phyloP scores from a whole-genome alignment of 2,329 filamentous ascomycete species.

The Pochonia chlamydosporia region DNA sequence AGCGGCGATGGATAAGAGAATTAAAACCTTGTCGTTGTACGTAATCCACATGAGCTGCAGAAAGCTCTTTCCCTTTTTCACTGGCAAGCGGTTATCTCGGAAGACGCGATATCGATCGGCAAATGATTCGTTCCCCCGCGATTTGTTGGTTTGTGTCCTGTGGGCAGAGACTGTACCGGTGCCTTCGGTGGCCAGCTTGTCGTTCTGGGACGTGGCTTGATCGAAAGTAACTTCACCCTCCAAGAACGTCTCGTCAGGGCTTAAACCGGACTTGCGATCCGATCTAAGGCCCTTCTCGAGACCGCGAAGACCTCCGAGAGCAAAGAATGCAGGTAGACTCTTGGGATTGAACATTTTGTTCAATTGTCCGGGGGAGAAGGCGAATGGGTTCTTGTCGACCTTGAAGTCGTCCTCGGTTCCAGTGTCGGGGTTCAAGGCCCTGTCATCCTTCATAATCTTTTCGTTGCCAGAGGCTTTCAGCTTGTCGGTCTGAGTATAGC shows the following conservation, averaged over 20 bases:
- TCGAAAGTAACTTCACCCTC: constrained; percentile 65
- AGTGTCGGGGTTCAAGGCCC: constrained; percentile 69
- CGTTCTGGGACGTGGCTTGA: constrained; percentile 48
- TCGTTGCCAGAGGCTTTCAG: constrained; percentile 37
- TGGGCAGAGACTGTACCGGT: constrained; percentile 1
- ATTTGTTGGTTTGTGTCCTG: constrained; percentile 6
- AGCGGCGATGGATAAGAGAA: constrained; percentile 65
- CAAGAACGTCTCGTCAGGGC: constrained; percentile 64
- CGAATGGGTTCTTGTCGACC: constrained; percentile 76
- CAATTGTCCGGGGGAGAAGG: constrained; percentile 76
- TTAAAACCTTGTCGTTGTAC: constrained; percentile 77
- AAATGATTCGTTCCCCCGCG: constrained; percentile 33
- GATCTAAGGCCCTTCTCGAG: constrained; percentile 74
- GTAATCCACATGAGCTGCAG: constrained; percentile 75
- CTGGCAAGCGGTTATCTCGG: constrained; percentile 66
- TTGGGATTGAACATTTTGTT: constrained; percentile 89
- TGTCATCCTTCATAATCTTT: constrained; percentile 56
- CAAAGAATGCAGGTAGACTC: constrained; percentile 74
- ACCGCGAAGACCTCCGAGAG: constrained; percentile 70
- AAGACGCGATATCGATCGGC: constrained; percentile 65
- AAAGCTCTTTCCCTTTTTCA: constrained; percentile 68
- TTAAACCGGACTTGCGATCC: constrained; percentile 67
- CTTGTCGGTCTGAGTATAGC: constrained; percentile 38
- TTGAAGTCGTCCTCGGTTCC: constrained; percentile 72
- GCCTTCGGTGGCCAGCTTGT: constrained; percentile 29